These are phyloP conservation scores for Rhizophagus clarus DNA, from an alignment of 192 early-diverging fungal species.

Conservation along the genomic window DNA sequence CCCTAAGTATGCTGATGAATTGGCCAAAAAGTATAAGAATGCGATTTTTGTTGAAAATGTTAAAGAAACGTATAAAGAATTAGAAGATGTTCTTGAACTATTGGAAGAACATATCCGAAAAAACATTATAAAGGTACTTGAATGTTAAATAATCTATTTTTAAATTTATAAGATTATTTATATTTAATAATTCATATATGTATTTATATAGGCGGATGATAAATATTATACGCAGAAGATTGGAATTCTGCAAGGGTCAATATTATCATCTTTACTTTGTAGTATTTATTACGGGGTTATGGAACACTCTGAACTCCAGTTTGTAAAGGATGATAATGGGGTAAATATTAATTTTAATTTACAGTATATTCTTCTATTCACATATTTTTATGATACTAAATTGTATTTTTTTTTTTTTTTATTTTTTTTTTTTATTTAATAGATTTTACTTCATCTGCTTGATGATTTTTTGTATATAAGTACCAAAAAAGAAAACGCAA, in stretches of 20 bases:
- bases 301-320: not conserved
- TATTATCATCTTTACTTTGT: slow-evolving; percentile 13
- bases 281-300: slow-evolving; percentile 9
- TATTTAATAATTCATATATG: not conserved
- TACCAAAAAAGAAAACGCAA: not conserved
- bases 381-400: not conserved
- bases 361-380: not conserved
- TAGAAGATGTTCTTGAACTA: not conserved
- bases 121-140: not conserved
- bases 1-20: not conserved
- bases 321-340: not conserved
- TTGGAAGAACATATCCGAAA: slow-evolving; percentile 7
- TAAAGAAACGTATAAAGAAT: not conserved
- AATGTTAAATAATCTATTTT: not conserved
- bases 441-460: not conserved
- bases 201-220: not conserved
- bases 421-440: not conserved
- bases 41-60: not conserved
- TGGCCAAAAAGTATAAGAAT: not conserved
- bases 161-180: not conserved
- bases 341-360: not conserved
- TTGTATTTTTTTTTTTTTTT: no score
- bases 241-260: slow-evolving; percentile 17
- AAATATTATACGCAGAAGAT: slow-evolving; percentile 1
- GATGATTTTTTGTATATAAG: slow-evolving; percentile 20